Evolutionary conservation across 139 green algal species (phyloP).

Genomic region (Chlorella sp.): DNA sequence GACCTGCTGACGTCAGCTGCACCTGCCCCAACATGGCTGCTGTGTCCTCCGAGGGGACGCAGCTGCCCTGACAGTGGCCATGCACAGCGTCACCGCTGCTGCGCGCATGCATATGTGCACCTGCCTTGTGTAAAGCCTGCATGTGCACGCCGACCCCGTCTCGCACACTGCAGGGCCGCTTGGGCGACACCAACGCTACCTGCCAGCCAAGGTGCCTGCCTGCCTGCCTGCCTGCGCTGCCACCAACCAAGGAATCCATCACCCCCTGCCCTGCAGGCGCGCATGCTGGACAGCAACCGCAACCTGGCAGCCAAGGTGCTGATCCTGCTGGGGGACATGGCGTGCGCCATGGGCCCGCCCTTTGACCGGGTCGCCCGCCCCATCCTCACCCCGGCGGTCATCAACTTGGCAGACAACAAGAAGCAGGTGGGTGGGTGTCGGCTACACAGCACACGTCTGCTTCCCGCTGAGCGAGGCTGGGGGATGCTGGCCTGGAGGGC

Average conservation of each 20-base stretch:
- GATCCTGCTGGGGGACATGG: slow-evolving; percentile 79
- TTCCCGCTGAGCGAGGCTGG: no score
- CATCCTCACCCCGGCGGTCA: slow-evolving; percentile 72
- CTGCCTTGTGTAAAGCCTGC: no score
- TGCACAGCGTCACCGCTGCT: no score
- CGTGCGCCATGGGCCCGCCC: slow-evolving; percentile 81
- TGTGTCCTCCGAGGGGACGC: no score
- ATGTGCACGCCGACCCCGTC: no score
- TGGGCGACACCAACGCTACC: slow-evolving; percentile 96
- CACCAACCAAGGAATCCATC: no score
- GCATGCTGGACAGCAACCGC: slow-evolving; percentile 93
- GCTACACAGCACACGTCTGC: background rate
- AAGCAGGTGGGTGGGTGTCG: slow-evolving; percentile 55
- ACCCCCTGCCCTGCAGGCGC: slow-evolving; percentile 57
- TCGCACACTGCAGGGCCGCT: slow-evolving; percentile 52
- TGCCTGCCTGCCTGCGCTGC: no score
- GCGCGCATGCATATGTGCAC: no score
- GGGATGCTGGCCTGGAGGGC: background rate
- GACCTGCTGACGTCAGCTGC: background rate
- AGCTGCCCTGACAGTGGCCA: background rate
- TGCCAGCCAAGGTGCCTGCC: slow-evolving; percentile 70
- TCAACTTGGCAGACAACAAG: slow-evolving; percentile 92
- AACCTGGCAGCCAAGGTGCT: slow-evolving; percentile 87
- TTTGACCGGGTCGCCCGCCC: slow-evolving; percentile 68
- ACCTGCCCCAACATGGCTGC: background rate